Conservation (phyloP, 805 yeast species). For the Kodamaea sagamina region DNA sequence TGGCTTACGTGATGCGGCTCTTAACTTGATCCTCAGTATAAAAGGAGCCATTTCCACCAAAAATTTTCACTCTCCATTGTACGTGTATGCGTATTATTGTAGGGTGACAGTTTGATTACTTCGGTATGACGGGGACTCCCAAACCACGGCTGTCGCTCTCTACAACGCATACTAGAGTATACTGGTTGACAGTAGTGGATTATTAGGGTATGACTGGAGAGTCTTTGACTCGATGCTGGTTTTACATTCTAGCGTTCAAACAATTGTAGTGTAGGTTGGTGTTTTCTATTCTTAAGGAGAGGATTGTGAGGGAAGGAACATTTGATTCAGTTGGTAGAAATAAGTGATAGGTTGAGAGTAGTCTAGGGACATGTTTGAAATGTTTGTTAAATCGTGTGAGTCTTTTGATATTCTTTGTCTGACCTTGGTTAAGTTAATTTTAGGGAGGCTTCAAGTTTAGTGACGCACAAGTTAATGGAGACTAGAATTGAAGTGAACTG, state of each 20-base stretch:
- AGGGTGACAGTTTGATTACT: constrained; percentile 39
- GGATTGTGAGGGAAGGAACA: too few relatives aligned
- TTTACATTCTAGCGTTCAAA: constrained; percentile 49
- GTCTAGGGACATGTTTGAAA: too few relatives aligned
- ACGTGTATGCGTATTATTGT: constrained; percentile 53
- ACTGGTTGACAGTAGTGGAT: constrained; percentile 48
- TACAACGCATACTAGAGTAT: constrained; percentile 51
- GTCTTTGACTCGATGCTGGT: constrained; percentile 22
- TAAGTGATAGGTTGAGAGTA: too few relatives aligned
- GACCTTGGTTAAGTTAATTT: too few relatives aligned
- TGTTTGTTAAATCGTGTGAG: too few relatives aligned
- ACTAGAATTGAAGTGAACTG: too few relatives aligned
- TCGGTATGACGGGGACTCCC: constrained; percentile 14
- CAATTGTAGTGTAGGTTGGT: constrained; percentile 19
- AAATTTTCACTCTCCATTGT: constrained; percentile 37
- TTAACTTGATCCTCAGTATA: constrained; percentile 20
- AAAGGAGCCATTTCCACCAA: neutral
- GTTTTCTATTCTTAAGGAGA: too few relatives aligned
- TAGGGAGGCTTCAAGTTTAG: too few relatives aligned
- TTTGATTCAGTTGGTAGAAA: too few relatives aligned
- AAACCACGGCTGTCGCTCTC: constrained; percentile 47
- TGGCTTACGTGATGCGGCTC: constrained; percentile 20
- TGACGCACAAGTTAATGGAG: too few relatives aligned
- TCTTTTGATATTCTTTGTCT: too few relatives aligned
- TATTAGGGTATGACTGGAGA: constrained; percentile 39